Base-by-base conservation (phyloP, 2,329 filamentous ascomycete species). In the Alternaria ethzedia region DNA sequence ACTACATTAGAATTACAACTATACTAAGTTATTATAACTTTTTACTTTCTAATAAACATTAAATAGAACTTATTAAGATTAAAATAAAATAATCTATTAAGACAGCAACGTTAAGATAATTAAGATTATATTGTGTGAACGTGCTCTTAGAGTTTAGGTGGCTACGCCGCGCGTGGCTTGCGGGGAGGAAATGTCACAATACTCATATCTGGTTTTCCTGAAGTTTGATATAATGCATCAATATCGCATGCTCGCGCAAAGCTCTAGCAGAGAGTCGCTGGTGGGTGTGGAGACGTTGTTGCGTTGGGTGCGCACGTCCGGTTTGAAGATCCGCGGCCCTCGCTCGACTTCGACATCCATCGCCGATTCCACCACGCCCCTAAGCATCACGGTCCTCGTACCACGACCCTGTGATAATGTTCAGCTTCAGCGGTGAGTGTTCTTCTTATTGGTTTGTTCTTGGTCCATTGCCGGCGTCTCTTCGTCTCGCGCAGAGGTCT, bases 371-470 rank as follows among this genome's bases (percentile, higher is more conserved):
- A 46, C 20, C 47, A 55, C 54, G 30, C 30, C 54, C 44, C 60
- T 41, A 32, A 46, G 30, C 36, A 54, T 43, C 44, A 20, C 52
- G 47, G 21, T 8, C 41, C n/a, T 41, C 25, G 6, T 55, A 55
- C 45, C 43, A 44, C 63, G 26, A 49, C 32, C 55, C 54, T 54
- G 50, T 68, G 46, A 63, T 23, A 61, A 79, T 80, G 78, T 79
- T 79, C 72, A 77, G 70, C 63, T 78, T 79, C 64, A 78, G 75
- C 68, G 75, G 78, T 80, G 72, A 67, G 78, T 78, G 55, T 54
- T 30, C 52, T 59, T 49, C 63, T 52, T 28, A 43, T 41, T 41
- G 30, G 44, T 21, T 49, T 17, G 56, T 26, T 28, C 15, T 23
- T 52, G 26, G 9, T 45, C 25, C 17, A 43, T 17, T 26, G 26